phyloP scores from a whole-genome alignment of 2,329 filamentous ascomycete genomes.

The Myriosclerotinia scirpicola region DNA sequence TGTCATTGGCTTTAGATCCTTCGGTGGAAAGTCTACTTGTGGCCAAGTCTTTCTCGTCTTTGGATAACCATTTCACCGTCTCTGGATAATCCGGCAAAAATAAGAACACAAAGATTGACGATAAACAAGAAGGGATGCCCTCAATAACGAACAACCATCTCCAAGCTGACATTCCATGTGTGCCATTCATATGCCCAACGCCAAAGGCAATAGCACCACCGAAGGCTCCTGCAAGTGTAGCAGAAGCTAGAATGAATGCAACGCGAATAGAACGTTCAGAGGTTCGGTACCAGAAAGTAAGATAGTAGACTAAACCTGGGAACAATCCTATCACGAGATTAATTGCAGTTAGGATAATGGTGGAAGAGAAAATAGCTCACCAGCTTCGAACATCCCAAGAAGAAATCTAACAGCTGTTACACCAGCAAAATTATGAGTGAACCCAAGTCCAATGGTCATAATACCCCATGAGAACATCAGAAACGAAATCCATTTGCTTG shows the following conservation, averaged over 20 bases:
- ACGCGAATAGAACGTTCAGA: constrained; percentile 38
- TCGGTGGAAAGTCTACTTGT: constrained; percentile 45
- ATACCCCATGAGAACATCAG: constrained; percentile 52
- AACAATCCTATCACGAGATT: constrained; percentile 45
- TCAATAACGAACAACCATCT: constrained; percentile 40
- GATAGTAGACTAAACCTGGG: constrained; percentile 42
- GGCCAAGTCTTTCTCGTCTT: constrained; percentile 47
- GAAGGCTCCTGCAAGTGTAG: constrained; percentile 39
- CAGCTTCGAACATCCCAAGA: constrained; percentile 52
- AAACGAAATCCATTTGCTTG: constrained; percentile 51
- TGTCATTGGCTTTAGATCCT: constrained; percentile 44
- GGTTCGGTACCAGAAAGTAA: constrained; percentile 40
- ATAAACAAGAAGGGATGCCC: constrained; percentile 47
- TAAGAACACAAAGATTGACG: constrained; percentile 48
- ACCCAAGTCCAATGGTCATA: constrained; percentile 50
- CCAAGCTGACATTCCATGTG: constrained; percentile 35
- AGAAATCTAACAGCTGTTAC: constrained; percentile 50
- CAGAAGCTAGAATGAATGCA: constrained; percentile 39
- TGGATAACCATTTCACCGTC: constrained; percentile 47
- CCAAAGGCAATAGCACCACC: constrained; percentile 39
- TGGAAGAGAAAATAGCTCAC: constrained; percentile 37
- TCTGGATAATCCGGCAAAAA: constrained; percentile 52
- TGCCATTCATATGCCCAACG: constrained; percentile 38
- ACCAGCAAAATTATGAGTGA: constrained; percentile 44
- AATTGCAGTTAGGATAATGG: constrained; percentile 37